Evolutionary conservation across 805 yeast species (phyloP).

Genomic region (Allodekkera sacchari): DNA sequence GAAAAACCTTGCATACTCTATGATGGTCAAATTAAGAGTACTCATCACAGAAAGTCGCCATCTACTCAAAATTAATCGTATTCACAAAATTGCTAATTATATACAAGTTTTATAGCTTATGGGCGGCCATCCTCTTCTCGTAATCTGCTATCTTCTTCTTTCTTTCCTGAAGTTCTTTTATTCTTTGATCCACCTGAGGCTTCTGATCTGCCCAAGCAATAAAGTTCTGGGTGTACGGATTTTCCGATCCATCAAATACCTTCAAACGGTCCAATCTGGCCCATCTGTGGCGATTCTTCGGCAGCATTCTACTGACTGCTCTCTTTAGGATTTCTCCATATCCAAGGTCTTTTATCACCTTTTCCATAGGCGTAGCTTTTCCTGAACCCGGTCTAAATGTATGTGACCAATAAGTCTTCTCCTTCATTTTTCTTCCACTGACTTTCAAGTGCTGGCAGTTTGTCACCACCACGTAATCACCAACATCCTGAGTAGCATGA

Average conservation of each 20-base stretch:
- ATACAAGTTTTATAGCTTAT: slow-evolving; percentile 1
- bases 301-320: slow-evolving; percentile 95
- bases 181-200: slow-evolving; percentile 37
- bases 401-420: slow-evolving; percentile 85
- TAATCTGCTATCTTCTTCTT: slow-evolving; percentile 17
- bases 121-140: slow-evolving; percentile 17
- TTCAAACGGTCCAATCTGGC: slow-evolving; percentile 76
- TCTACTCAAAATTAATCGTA: not conserved
- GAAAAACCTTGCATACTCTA: too few relatives aligned
- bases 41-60: too few relatives aligned
- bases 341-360: slow-evolving; percentile 69
- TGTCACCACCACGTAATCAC: slow-evolving; percentile 95
- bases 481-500: slow-evolving; percentile 74
- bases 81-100: slow-evolving; percentile 1
- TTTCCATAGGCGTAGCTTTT: slow-evolving; percentile 74
- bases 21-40: too few relatives aligned
- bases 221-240: slow-evolving; percentile 78
- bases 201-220: slow-evolving; percentile 81
- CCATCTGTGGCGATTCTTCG: slow-evolving; percentile 79
- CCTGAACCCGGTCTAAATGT: slow-evolving; percentile 85
- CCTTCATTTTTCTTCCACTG: slow-evolving; percentile 78
- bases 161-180: slow-evolving; percentile 28
- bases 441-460: slow-evolving; percentile 75
- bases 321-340: slow-evolving; percentile 75
- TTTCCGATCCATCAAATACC: slow-evolving; percentile 79